Base-by-base conservation (phyloP, 352 stramenopile species). In the Pythium periplocum region DNA sequence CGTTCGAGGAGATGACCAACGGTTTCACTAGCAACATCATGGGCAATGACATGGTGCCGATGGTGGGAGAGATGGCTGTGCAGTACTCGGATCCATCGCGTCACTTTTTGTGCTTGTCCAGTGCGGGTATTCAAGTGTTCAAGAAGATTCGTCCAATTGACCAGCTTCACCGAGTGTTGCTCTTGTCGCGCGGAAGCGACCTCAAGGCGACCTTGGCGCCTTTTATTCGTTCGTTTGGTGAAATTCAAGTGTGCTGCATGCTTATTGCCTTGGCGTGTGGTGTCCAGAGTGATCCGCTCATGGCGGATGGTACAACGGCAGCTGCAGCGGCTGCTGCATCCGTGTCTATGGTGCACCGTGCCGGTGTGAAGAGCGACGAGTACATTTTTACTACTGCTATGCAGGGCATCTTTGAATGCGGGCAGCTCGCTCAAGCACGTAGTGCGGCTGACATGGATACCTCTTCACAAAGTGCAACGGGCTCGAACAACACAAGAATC, bases 101-200 rank as follows among this genome's bases (percentile, higher is more conserved):
- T 30, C 83, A 93, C 53, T 90, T 96, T 55, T 50, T 96, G 31
- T 93, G 85, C 38, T 59, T 96, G 32, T 95, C 85, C 8, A 92
- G 84, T 47, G 62, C 76, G 0, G 86, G 86, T 17, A 87, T 96
- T 62, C 87, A 96, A 61, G 73, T 94, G 12, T 91, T 96, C 56
- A 87, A 90, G 62, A 96, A 96, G 63, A 82, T 96, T 39, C 79
- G 89, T 3, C 89, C 89, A 6, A 73, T 96, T 26, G 89, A 97
- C 53, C 75, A 95, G 45, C 64, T 97, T 34, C 84, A 93, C 46
- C 78, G 77, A 12, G 67, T 87, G 12, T 57, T 97, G 45, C 42
- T 91, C 40, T 61, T 86, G 5, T 64, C 81, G 17, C 76, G 78
- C n/a, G 75, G 80, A 10, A 83, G 80, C 37, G 75, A 93, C 36